These are phyloP conservation scores for Noccaea caerulescens DNA, from an alignment of 345 rosid species.

Conservation along the genomic window DNA sequence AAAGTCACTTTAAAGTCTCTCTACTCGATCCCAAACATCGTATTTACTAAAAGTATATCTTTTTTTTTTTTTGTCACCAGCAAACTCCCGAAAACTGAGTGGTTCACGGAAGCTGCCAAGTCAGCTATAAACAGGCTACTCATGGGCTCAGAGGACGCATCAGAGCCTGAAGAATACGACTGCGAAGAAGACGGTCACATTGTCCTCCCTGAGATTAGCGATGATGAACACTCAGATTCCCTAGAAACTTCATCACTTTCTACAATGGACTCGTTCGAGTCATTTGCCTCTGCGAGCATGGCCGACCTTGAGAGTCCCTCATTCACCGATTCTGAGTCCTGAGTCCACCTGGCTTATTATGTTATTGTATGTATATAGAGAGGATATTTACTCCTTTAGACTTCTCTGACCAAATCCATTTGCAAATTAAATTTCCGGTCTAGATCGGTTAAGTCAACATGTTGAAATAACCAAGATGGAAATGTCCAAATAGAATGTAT, in stretches of 20 bases:
- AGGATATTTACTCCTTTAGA: not conserved
- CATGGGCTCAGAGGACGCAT: constrained; percentile 71
- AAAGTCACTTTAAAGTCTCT: not conserved
- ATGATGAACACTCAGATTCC: constrained; percentile 53
- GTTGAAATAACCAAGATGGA: too few species aligned
- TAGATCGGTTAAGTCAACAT: not conserved
- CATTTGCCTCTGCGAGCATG: constrained; percentile 96
- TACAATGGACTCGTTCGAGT: constrained; percentile 61
- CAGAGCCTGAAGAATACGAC: constrained; percentile 41
- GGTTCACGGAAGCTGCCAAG: constrained; percentile 95
- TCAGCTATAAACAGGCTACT: constrained; percentile 82
- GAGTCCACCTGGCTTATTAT: constrained; percentile 19
- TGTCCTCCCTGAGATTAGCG: constrained; percentile 44
- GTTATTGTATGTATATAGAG: not conserved
- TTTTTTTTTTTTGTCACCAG: constrained; percentile 38
- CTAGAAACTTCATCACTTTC: constrained; percentile 77
- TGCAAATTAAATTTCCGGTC: constrained; percentile 3
- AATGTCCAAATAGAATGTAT: too few species aligned
- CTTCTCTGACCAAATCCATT: not conserved
- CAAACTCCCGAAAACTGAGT: constrained; percentile 76
- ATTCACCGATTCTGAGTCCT: constrained; percentile 69
- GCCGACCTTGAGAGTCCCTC: constrained; percentile 88
- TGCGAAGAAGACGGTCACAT: constrained; percentile 69
- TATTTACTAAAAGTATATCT: not conserved
- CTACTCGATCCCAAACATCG: not conserved